These are phyloP conservation scores for Amphibolis antarctica DNA, from an alignment of 106 monocot genomes.

Conservation along the genomic window DNA sequence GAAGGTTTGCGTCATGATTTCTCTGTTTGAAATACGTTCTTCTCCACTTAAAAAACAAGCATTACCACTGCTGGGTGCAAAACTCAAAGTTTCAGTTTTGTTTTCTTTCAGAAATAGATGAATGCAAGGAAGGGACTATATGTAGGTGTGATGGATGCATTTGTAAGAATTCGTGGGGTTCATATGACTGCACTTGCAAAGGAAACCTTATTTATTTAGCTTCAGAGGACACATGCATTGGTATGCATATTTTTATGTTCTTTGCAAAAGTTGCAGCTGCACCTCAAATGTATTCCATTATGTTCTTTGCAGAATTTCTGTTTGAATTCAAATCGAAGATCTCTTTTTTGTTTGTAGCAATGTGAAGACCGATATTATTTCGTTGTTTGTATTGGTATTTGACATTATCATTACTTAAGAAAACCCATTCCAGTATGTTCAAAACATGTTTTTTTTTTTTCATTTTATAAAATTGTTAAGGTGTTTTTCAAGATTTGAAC, in stretches of 20 bases:
- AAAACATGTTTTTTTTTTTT: too few relatives aligned
- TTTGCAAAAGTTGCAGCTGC: background rate
- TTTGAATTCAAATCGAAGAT: too few relatives aligned
- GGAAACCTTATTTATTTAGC: conserved; percentile 51
- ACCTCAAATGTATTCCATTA: background rate
- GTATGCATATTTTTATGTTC: conserved; percentile 21
- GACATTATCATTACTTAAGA: too few relatives aligned
- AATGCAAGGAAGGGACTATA: conserved; percentile 67
- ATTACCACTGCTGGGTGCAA: background rate
- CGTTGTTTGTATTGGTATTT: too few relatives aligned
- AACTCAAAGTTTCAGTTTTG: background rate
- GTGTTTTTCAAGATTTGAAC: too few relatives aligned
- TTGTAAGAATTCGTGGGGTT: conserved; percentile 86
- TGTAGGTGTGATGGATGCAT: conserved; percentile 72
- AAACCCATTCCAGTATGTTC: too few relatives aligned
- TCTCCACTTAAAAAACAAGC: background rate
- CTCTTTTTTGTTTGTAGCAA: too few relatives aligned
- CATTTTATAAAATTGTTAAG: too few relatives aligned
- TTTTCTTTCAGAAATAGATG: conserved; percentile 49
- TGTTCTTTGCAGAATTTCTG: too few relatives aligned
- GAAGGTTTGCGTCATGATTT: conserved; percentile 36
- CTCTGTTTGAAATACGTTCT: background rate
- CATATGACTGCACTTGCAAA: conserved; percentile 78
- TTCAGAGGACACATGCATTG: conserved; percentile 70
- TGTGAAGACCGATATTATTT: too few relatives aligned